Evolutionary conservation across 192 early-diverging fungal species (phyloP).

Genomic region (Radiomyces spectabilis): DNA sequence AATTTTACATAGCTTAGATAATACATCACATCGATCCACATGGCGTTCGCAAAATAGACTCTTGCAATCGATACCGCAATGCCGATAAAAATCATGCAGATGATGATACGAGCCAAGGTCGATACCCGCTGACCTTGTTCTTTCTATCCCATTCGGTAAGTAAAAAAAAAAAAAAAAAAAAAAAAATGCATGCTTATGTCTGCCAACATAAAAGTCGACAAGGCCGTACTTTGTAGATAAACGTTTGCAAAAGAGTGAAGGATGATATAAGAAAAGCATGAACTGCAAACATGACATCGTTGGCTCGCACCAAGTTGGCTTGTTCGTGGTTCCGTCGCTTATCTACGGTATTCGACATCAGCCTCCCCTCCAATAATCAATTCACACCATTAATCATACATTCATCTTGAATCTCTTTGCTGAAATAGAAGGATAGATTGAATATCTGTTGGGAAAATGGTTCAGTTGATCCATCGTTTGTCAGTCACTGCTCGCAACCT

Average conservation of each 20-base stretch:
- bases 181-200: too few relatives aligned
- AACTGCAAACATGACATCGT: slow-evolving; percentile 84
- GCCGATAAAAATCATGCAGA: too few relatives aligned
- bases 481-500: slow-evolving; percentile 9
- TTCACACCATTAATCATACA: too few relatives aligned
- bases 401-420: slow-evolving; percentile 53
- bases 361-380: too few relatives aligned
- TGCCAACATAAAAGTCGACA: neutral
- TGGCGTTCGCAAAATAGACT: too few relatives aligned
- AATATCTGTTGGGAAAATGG: slow-evolving; percentile 39
- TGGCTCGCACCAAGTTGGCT: slow-evolving; percentile 64
- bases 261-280: slow-evolving; percentile 68
- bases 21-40: slow-evolving; percentile 63
- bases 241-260: slow-evolving; percentile 55
- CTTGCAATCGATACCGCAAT: too few relatives aligned
- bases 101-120: slow-evolving; percentile 23
- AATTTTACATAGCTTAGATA: slow-evolving; percentile 75
- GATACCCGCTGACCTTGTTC: slow-evolving; percentile 40
- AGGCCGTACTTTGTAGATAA: slow-evolving; percentile 54
- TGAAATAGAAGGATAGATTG: slow-evolving; percentile 72
- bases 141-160: too few relatives aligned
- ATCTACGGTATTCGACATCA: slow-evolving; percentile 22
- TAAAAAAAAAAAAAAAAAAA: too few relatives aligned
- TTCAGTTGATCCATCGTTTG: neutral
- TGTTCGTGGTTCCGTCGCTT: slow-evolving; percentile 56